Base-by-base conservation (phyloP, 192 early-diverging fungal genomes). In the Linnemannia exigua region DNA sequence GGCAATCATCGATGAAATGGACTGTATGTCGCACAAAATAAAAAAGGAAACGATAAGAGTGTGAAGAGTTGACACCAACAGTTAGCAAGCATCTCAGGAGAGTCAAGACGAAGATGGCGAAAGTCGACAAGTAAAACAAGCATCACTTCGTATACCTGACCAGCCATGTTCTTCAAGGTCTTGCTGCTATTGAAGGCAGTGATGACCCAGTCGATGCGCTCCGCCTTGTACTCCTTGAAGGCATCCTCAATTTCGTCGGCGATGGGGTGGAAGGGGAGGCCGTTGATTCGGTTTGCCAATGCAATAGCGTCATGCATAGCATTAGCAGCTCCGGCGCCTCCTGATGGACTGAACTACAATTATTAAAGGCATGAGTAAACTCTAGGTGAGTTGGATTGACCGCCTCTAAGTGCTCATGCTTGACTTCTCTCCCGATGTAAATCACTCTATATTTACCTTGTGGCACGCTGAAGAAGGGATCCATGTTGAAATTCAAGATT, bases 251-350 rank as follows among this genome's bases (percentile, higher is more conserved):
- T 51, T 1, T 73, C 58, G 25, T 77, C 58, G 19, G 4, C 37
- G 6, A 46, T 16, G 0, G 58, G 28, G 22, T 72, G 58, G 2
- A 17, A 7, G 8, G 76, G 54, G 8, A 74, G 35, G 36, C 44
- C 58, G 20, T 77, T 50, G 22, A 81, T 75, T 50, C 67, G 75
- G 31, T 81, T 81, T 36, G 80, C 74, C 28, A 81, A 47, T 4
- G 28, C 41, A 4, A 78, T 50, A 20, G 81, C 81, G 41, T 84
- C 81, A 1, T 84, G 81, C 63, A 84, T 84, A 1, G 76, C 81
- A 9, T 44, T 69, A 0, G 46, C 33, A 12, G 75, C 75, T 15
- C 71, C 71, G 0, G 19, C 46, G 9, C 46, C 71, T n/a, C 51
- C 51, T 6, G 51, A 52, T 5, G 51, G 51, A 52, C 51, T 52